Evolutionary conservation across 768 basidiomycete genomes (phyloP), one percentile per base, ranked within the genome.

Genomic region (Leccinum boreale): DNA sequence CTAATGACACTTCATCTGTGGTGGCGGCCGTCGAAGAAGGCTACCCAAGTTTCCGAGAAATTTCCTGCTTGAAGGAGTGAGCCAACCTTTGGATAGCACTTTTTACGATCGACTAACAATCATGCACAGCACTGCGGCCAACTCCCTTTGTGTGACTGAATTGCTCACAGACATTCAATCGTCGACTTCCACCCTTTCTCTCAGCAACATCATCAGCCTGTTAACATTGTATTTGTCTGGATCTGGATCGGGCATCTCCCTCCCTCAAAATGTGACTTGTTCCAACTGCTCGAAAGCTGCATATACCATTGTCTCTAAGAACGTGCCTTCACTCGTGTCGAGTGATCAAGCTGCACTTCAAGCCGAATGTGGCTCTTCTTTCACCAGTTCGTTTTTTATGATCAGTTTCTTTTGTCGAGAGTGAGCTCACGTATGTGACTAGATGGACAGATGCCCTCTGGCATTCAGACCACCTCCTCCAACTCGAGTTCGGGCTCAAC

Each of bases 21-120:
- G 75, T 75, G 3, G 39, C 74, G 4, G 44, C 74, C 19, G 78
- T 88, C 19, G 76, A 89, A 65, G 62, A 66, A 46, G 77, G 68
- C 31, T 92, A 88, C 68, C 85, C 88, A 2, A 74, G 79, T 2
- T 75, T 76, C 4, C 78, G 87, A 53, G 68, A 85, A 60, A 65
- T 85, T 8, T 67, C 73, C 10, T 92, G 90, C 68, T 72, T 90
- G 64, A 78, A 84, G 57, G 80, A 89, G 89, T 90, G 66, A 60
- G 85, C 78, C 12, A 24, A 23, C 23, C 5, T 48, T 49, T 49
- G 19, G 15, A 5, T 17, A 2, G 0, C 10, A 14, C 23, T 14
- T 28, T n/a, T 24, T 6, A 11, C 35, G 5, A 1, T 44, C 46
- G 2, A 51, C 36, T 56, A 17, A 48, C 57, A 29, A 50, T 58